phyloP scores from a whole-genome alignment of 768 basidiomycete species.

The Sporobolomyces pararoseus region DNA sequence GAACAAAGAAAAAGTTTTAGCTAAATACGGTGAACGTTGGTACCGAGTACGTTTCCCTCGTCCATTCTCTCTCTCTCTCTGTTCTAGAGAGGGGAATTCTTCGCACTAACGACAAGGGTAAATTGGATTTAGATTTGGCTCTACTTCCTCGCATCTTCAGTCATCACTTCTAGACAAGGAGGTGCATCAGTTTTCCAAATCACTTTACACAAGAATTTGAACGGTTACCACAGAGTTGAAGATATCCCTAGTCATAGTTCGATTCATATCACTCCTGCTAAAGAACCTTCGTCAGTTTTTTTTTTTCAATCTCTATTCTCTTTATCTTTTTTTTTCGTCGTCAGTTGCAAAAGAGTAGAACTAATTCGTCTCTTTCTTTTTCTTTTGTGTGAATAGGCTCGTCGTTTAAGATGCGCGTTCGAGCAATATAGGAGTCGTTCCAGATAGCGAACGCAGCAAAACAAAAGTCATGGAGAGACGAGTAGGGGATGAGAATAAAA shows the following conservation, averaged over 20 bases:
- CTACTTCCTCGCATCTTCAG: constrained; percentile 90
- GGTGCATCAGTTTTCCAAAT: constrained; percentile 82
- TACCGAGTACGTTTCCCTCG: constrained; percentile 57
- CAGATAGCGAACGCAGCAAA: no score
- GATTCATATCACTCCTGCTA: constrained; percentile 37
- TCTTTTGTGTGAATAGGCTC: constrained; percentile 11
- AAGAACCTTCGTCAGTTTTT: constrained; percentile 30
- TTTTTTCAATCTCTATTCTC: not conserved
- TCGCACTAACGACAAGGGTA: not conserved
- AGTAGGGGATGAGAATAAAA: no score
- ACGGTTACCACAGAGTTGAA: constrained; percentile 85
- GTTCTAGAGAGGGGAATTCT: not conserved
- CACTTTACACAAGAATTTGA: constrained; percentile 96
- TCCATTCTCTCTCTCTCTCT: not conserved
- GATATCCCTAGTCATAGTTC: constrained; percentile 68
- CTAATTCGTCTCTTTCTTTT: no score
- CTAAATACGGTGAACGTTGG: constrained; percentile 86
- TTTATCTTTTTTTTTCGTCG: no score
- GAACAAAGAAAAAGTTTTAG: constrained; percentile 85
- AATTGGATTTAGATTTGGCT: constrained; percentile 63
- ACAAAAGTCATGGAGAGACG: no score
- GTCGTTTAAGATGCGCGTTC: constrained; percentile 4
- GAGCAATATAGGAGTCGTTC: no score
- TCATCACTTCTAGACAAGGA: constrained; percentile 82
- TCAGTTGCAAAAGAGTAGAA: no score